Evolutionary conservation across 2,329 filamentous ascomycete species (phyloP), one percentile per base, ranked within the genome.

Genomic region (Dothideomycetes sp.): DNA sequence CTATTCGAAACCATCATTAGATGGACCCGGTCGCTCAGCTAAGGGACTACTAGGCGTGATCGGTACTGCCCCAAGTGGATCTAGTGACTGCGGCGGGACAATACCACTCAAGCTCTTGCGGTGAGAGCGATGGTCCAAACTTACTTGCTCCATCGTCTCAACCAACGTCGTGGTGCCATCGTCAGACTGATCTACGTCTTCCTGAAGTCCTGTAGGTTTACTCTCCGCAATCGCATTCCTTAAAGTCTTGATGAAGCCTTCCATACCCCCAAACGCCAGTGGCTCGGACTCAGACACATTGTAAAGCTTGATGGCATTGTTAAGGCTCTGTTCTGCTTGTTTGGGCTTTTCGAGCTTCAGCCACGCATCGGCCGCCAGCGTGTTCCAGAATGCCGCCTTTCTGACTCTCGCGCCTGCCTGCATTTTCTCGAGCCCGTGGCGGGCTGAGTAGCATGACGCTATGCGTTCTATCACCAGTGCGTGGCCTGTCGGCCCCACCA

Each of bases 351-450:
- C 77, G 46, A 88, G 74, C 37, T 73, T 73, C 40, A 89, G 68
- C 91, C 91, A 98, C 2, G 79, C 73, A 51, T 94, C 83, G 1
- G 87, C 80, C 2, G 84, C 82, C 30, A 94, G 70, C 16, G 91
- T 72, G 48, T 80, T 82, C 88, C 88, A 98, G 47, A 94, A 74
- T 0, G 84, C 91, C 2, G 88, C 84, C 65, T 95, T 98, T 36
- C 91, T 73, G 44, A 72, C 73, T 45, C 89, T 73, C 7, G 73
- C 71, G 12, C 88, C 87, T 69, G 79, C 83, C 29, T 66, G 66
- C 44, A 78, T 73, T 7, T 72, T 74, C 1, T 81, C 79, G 3
- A 77, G 63, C 3, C 83, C 80, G 18, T 71, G 71, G 49, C 84
- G 84, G 3, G 82, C 79, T 1, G 77, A 76, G 60, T 89, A 95